A percentile compares a stretch with the other conserved stretches of the same genome.
These are phyloP conservation scores for Plantago elongata DNA, from an alignment of 257 asterid genomes.

Conservation along the genomic window DNA sequence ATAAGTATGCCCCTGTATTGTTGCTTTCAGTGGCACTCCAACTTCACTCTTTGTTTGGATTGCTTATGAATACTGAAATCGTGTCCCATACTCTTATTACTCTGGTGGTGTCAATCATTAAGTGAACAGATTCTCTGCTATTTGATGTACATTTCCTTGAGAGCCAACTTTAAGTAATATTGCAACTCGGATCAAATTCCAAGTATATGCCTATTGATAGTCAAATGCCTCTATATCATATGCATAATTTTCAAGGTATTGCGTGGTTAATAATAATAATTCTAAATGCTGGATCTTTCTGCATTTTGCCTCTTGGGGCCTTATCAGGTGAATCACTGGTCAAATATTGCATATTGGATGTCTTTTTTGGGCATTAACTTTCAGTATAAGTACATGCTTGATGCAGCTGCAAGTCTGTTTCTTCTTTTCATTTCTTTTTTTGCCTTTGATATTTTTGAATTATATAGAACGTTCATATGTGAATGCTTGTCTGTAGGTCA, in stretches of 20 bases:
- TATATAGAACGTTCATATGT: no score
- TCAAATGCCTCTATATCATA: background rate
- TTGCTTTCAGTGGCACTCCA: no score
- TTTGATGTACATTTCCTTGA: no score
- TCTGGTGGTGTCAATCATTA: background rate
- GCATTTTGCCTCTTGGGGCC: background rate
- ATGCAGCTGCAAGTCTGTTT: no score
- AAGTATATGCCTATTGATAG: background rate
- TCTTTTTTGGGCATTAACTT: no score
- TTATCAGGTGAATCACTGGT: no score
- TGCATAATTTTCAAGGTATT: background rate
- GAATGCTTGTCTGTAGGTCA: no score
- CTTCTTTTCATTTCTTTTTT: no score
- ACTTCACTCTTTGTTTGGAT: background rate
- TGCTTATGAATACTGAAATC: background rate
- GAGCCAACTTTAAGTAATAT: background rate
- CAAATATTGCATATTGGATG: no score
- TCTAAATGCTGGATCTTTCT: background rate
- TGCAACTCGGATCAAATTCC: background rate
- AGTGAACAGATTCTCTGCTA: background rate
- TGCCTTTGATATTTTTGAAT: no score
- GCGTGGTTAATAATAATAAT: background rate
- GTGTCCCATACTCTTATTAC: background rate
- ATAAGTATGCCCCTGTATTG: no score
- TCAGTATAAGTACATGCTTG: no score